Percentiles rank a stretch among this genome's conserved stretches.
phyloP scores from a whole-genome alignment of 352 stramenopile species.

The Aphanomyces cochlioides region DNA sequence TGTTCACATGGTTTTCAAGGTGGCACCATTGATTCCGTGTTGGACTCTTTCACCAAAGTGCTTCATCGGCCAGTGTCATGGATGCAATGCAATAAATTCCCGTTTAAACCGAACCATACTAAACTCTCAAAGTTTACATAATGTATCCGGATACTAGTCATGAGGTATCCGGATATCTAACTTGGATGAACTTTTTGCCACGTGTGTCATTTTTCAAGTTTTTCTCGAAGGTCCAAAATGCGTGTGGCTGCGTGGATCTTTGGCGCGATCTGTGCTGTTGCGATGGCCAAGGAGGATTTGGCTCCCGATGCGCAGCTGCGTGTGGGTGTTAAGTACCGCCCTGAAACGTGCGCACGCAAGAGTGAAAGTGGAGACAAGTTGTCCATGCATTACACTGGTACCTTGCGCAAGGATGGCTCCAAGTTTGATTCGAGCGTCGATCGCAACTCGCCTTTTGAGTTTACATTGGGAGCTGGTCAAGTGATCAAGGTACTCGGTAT shows the following conservation, averaged over 20 bases:
- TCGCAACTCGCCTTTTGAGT: constrained; percentile 91
- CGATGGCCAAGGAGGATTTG: constrained; percentile 63
- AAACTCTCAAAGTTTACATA: too few species aligned
- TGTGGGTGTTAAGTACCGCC: constrained; percentile 76
- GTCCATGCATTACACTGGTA: constrained; percentile 96
- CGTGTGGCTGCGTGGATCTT: neutral
- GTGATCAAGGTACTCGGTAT: constrained; percentile 87
- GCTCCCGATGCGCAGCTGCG: constrained; percentile 60
- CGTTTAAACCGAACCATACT: too few species aligned
- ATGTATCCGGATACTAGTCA: too few species aligned
- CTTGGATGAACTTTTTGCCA: neutral
- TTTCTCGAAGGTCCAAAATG: neutral
- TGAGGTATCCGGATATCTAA: constrained; percentile 1
- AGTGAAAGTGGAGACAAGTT: constrained; percentile 83
- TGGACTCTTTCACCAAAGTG: too few species aligned
- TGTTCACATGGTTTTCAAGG: too few species aligned
- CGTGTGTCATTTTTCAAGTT: neutral
- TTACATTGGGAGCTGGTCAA: constrained; percentile 90
- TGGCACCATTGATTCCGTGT: too few species aligned
- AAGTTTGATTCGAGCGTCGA: constrained; percentile 97
- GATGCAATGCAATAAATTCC: too few species aligned
- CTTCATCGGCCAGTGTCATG: too few species aligned
- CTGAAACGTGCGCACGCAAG: constrained; percentile 64
- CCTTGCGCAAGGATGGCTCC: constrained; percentile 91
- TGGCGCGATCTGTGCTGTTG: constrained; percentile 28